A percentile compares a stretch with the other conserved stretches of the same genome.
These are phyloP conservation scores for Apostasia ramifera DNA, from an alignment of 106 monocot genomes.

Conservation along the genomic window DNA sequence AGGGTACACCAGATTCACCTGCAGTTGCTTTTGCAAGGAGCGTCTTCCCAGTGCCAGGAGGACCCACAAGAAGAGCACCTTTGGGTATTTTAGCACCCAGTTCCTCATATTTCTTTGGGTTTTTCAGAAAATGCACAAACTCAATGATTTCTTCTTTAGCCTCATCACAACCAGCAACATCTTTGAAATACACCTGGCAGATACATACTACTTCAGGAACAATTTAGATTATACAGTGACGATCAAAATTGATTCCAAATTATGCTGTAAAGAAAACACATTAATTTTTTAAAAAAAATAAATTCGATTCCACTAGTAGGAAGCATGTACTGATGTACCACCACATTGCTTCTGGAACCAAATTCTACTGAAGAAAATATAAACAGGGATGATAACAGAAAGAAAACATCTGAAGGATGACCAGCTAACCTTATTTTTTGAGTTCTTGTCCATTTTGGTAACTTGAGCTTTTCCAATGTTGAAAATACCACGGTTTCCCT, in stretches of 20 bases:
- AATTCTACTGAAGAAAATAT: not conserved
- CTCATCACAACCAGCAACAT: conserved; percentile 99
- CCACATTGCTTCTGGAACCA: no score
- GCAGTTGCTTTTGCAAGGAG: conserved; percentile 98
- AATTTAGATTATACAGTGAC: not conserved
- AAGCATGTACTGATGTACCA: no score
- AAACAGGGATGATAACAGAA: not conserved
- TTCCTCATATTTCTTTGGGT: conserved; percentile 96
- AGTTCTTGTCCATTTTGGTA: conserved; percentile 89
- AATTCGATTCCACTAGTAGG: no score
- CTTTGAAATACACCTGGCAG: conserved; percentile 78
- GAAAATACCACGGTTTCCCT: conserved; percentile 67
- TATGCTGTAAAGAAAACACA: no score
- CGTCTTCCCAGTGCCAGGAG: conserved; percentile 97
- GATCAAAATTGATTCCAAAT: not conserved
- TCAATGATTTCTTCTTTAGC: conserved; percentile 99
- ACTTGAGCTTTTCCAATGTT: conserved; percentile 95
- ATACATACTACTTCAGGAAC: not conserved
- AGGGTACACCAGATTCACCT: conserved; percentile 93
- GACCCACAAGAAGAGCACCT: conserved; percentile 97
- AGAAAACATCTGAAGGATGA: not conserved
- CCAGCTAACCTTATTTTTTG: conserved; percentile 81
- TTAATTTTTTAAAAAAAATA: no score
- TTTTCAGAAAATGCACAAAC: conserved; percentile 94
- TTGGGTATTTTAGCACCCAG: conserved; percentile 97